Base-by-base conservation (phyloP, 2,329 filamentous ascomycete genomes). In the Colletotrichum tabaci region DNA sequence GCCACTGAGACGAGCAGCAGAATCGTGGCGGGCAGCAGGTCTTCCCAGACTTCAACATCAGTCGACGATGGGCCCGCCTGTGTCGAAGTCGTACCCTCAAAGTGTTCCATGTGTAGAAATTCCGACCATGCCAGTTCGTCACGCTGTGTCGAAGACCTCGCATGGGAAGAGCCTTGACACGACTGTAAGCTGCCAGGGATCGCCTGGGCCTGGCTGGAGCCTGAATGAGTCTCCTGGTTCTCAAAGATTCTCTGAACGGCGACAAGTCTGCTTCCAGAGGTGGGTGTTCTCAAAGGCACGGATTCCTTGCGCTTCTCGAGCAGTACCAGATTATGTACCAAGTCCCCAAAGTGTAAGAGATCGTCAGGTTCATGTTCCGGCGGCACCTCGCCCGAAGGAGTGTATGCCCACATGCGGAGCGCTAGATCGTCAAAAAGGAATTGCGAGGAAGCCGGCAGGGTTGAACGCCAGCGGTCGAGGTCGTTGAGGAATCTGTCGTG, bases 401-500 rank as follows among this genome's bases (percentile, higher is more conserved):
- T 50, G n/a, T 70, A 72, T 3, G 63, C 64, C 78, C 77, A 79
- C 15, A 76, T 71, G 12, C 72, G 56, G 42, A 75, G 71, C 9
- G 72, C 71, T 50, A 79, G 49, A 18, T 74, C 62, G 53, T 79
- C 75, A 63, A 79, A 79, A 13, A 77, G 61, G 23, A 50, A 16
- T 26, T 67, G 61, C 10, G 77, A 75, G 10, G 61, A 46, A 8
- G 61, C 56, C 0, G 72, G 62, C 5, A 79, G 38, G 2, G 77
- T 18, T 2, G 73, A 61, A 40, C 74, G 77, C 78, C 78, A 79
- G 13, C 77, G 74, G 7, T 73, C 65, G 4, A 79, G 62, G 60
- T 79, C 78, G 10, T 73, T 68, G 5, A 66, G 61, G 38, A 79
- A 79, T 15, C 78, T 79, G 16, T n/a, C 1, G 13, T 30, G 10